Conservation (phyloP, 2,329 filamentous ascomycete species). For the Claviceps arundinis region DNA sequence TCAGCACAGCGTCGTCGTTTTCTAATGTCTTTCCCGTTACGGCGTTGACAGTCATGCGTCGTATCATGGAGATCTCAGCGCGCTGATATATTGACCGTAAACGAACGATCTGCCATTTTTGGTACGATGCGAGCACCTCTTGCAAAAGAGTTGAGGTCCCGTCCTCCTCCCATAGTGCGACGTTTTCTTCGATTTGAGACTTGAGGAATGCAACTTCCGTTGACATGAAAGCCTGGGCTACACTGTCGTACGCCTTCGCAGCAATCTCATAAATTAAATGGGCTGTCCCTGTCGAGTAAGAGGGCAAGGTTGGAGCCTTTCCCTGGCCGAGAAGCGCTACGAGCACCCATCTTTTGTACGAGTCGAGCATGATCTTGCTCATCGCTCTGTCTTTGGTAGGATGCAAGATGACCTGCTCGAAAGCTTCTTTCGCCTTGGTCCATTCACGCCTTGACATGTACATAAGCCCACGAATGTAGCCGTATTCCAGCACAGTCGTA, state of each 20-base stretch:
- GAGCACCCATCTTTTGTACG: conserved; percentile 84
- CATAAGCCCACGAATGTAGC: conserved; percentile 49
- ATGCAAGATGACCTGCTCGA: conserved; percentile 53
- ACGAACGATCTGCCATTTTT: conserved; percentile 61
- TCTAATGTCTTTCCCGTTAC: conserved; percentile 33
- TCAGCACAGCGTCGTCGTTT: conserved; percentile 29
- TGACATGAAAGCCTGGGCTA: conserved; percentile 56
- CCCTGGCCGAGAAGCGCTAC: conserved; percentile 61
- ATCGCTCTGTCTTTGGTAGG: conserved; percentile 49
- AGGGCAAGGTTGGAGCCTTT: conserved; percentile 39
- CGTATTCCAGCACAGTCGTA: conserved; percentile 51
- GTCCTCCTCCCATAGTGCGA: conserved; percentile 52
- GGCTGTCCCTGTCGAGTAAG: conserved; percentile 37
- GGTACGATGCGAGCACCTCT: conserved; percentile 57
- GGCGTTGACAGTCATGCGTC: conserved; percentile 37
- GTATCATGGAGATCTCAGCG: conserved; percentile 41
- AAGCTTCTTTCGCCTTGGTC: conserved; percentile 45
- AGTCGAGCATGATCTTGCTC: conserved; percentile 72
- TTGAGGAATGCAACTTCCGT: conserved; percentile 42
- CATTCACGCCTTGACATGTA: conserved; percentile 50
- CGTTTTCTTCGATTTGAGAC: conserved; percentile 47
- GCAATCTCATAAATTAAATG: conserved; percentile 44
- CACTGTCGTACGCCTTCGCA: conserved; percentile 54
- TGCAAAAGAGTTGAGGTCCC: conserved; percentile 58
- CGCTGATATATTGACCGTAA: conserved; percentile 59